Conservation (phyloP, 2,329 filamentous ascomycete genomes). For the Claviceps africana region DNA sequence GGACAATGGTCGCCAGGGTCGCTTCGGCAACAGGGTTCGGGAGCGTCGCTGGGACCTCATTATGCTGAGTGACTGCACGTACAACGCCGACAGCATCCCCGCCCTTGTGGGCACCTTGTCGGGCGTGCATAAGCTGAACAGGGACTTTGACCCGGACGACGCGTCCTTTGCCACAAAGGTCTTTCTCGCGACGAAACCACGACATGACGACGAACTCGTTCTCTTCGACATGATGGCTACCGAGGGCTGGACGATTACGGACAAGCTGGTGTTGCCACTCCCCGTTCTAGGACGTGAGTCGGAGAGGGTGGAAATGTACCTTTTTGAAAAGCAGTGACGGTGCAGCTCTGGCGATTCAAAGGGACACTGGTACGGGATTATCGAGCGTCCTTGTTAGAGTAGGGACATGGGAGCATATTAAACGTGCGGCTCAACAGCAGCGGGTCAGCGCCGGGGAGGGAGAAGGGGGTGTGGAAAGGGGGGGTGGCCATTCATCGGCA, state of each 20-base stretch:
- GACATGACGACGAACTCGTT: slow-evolving; percentile 37
- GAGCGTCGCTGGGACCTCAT: slow-evolving; percentile 36
- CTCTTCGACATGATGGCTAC: slow-evolving; percentile 33
- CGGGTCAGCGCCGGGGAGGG: too few species aligned
- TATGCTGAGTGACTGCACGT: slow-evolving; percentile 46
- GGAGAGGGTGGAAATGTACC: slow-evolving; percentile 37
- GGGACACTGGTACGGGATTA: background rate
- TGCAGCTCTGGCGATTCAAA: background rate
- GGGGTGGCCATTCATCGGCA: too few species aligned
- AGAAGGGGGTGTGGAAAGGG: too few species aligned
- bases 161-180: slow-evolving; percentile 25
- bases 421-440: background rate
- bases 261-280: slow-evolving; percentile 29
- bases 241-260: slow-evolving; percentile 29
- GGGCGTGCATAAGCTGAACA: slow-evolving; percentile 29
- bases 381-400: background rate
- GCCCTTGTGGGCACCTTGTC: slow-evolving; percentile 39
- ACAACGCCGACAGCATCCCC: slow-evolving; percentile 43
- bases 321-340: slow-evolving; percentile 26
- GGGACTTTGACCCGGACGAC: slow-evolving; percentile 9
- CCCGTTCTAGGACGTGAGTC: slow-evolving; percentile 30
- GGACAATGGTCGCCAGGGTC: slow-evolving; percentile 33
- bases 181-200: slow-evolving; percentile 40
- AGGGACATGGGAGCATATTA: background rate
- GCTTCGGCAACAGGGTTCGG: slow-evolving; percentile 27